Conservation (phyloP, 164 flowering plant genomes). For the Annona cherimola region DNA sequence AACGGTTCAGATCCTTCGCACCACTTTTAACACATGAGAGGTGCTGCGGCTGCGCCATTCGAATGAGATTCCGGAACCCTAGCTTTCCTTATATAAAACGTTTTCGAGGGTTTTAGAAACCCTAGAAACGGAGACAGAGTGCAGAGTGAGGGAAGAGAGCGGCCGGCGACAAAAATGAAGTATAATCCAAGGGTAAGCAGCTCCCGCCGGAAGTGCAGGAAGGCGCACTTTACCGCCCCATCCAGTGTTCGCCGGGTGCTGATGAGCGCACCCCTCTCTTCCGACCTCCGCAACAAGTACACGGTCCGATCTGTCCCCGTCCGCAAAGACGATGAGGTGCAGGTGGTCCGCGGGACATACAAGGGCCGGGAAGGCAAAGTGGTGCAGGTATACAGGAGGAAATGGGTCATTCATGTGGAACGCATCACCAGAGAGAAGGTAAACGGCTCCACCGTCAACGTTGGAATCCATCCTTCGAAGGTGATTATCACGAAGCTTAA, state of each 20-base stretch:
- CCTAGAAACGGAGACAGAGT: not conserved
- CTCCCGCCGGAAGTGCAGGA: no score
- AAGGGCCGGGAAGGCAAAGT: conserved; percentile 72
- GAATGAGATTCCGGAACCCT: not conserved
- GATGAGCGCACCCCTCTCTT: no score
- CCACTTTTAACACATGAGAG: no score
- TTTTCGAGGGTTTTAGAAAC: no score
- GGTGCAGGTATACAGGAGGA: conserved; percentile 22
- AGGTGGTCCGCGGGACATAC: conserved; percentile 69
- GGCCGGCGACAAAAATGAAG: no score
- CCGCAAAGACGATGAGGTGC: conserved; percentile 88
- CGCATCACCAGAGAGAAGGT: conserved; percentile 33
- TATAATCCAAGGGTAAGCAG: no score
- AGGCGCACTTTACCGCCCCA: no score
- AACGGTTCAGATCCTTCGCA: no score
- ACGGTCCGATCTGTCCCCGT: no score
- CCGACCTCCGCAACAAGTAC: no score
- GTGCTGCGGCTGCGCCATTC: no score
- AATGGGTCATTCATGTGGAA: conserved; percentile 29
- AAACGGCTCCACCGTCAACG: conserved; percentile 33
- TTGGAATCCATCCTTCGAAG: conserved; percentile 26
- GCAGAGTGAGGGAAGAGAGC: not conserved
- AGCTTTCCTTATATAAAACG: not conserved
- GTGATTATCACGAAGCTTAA: conserved; percentile 25
- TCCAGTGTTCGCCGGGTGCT: no score